Evolutionary conservation across 2,329 filamentous ascomycete genomes (phyloP).

Genomic region (Leptographium wingfieldii): DNA sequence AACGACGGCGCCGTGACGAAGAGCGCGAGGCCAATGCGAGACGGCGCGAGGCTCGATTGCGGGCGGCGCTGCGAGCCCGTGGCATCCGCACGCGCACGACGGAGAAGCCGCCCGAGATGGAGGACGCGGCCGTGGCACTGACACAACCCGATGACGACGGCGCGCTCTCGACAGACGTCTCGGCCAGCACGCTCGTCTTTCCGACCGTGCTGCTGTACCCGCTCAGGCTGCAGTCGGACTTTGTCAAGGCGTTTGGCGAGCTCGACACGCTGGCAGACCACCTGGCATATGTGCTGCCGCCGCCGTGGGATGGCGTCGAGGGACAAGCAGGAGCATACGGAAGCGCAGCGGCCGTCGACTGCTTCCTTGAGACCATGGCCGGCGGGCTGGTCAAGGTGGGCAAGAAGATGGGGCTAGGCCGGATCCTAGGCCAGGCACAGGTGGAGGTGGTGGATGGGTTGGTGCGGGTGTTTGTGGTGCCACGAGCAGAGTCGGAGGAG

Average conservation of each 20-base stretch:
- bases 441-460: conserved; percentile 82
- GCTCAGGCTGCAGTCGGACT: conserved; percentile 68
- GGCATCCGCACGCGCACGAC: conserved; percentile 57
- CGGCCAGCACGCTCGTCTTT: conserved; percentile 57
- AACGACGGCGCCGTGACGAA: conserved; percentile 38
- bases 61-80: conserved; percentile 54
- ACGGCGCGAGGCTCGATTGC: conserved; percentile 47
- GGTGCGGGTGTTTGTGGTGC: conserved; percentile 72
- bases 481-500: conserved; percentile 50
- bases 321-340: conserved; percentile 53
- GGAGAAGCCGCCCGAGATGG: conserved; percentile 67
- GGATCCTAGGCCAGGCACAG: conserved; percentile 58
- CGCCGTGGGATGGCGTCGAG: conserved; percentile 62
- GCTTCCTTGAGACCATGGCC: conserved; percentile 71
- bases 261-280: conserved; percentile 63
- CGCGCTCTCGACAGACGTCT: conserved; percentile 43
- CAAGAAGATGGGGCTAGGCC: conserved; percentile 66
- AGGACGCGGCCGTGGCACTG: conserved; percentile 64
- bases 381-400: conserved; percentile 84
- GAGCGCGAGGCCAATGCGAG: conserved; percentile 36
- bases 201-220: conserved; percentile 82
- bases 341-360: conserved; percentile 54
- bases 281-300: conserved; percentile 71
- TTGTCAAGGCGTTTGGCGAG: conserved; percentile 80
- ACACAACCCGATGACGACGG: conserved; percentile 29